Evolutionary conservation across 2,329 filamentous ascomycete species (phyloP).

Genomic region (Graphiopsis chlorocephala): DNA sequence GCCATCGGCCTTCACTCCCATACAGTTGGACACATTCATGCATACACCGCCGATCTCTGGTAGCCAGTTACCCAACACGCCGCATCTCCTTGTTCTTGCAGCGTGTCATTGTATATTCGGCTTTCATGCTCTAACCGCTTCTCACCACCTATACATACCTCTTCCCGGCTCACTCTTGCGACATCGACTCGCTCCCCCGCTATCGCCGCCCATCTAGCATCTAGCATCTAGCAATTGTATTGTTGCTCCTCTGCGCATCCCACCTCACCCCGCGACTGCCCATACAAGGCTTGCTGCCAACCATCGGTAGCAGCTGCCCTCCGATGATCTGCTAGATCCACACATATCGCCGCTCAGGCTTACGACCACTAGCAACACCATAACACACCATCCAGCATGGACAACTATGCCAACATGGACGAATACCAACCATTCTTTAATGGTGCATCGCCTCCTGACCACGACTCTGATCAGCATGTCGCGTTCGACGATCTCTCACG

Average conservation of each 20-base stretch:
- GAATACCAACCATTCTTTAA: background rate
- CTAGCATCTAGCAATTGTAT: background rate
- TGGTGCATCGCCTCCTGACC: background rate
- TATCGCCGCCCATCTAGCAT: background rate
- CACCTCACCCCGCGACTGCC: background rate
- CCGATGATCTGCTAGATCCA: slow-evolving; percentile 1
- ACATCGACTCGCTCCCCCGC: slow-evolving; percentile 1
- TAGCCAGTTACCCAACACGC: background rate
- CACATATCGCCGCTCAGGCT: background rate
- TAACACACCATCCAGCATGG: background rate
- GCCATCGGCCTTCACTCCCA: slow-evolving; percentile 1
- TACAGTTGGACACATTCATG: background rate
- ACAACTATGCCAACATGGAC: slow-evolving; percentile 10
- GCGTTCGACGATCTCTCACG: background rate
- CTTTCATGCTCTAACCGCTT: background rate
- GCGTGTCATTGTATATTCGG: background rate
- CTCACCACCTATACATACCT: background rate
- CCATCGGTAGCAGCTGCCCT: background rate
- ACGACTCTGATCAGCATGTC: background rate
- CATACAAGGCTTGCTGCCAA: background rate
- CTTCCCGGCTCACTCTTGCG: background rate
- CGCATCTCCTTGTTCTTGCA: background rate
- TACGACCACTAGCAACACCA: background rate
- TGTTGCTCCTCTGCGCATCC: background rate
- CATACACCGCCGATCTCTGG: slow-evolving; percentile 7